These are phyloP conservation scores for Magnaporthiopsis incrustans DNA, from an alignment of 2,329 filamentous ascomycete genomes.

Conservation along the genomic window DNA sequence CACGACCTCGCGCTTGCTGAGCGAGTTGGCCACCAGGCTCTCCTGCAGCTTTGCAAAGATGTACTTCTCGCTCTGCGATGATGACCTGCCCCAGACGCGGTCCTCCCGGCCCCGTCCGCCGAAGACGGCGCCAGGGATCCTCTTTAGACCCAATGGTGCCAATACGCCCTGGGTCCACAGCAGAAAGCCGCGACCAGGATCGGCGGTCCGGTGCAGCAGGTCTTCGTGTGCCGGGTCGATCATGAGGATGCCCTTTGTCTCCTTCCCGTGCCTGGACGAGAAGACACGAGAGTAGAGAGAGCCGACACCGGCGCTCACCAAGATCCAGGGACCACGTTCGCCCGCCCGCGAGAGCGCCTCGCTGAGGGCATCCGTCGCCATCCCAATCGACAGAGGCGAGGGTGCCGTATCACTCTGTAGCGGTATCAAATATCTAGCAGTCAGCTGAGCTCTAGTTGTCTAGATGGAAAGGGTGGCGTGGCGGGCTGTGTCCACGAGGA, in stretches of 20 bases:
- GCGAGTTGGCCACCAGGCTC: slow-evolving; percentile 74
- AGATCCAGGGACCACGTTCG: slow-evolving; percentile 81
- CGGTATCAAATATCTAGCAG: not conserved
- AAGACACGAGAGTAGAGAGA: slow-evolving; percentile 89
- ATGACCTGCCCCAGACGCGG: slow-evolving; percentile 71
- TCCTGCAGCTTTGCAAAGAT: slow-evolving; percentile 92
- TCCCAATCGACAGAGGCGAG: slow-evolving; percentile 85
- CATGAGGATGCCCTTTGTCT: slow-evolving; percentile 71
- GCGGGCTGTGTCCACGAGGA: not conserved
- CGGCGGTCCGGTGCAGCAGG: slow-evolving; percentile 60
- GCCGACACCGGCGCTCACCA: slow-evolving; percentile 79
- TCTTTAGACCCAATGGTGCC: slow-evolving; percentile 78
- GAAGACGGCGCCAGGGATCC: slow-evolving; percentile 73
- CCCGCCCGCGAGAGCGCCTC: slow-evolving; percentile 75
- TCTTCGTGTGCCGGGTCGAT: slow-evolving; percentile 89
- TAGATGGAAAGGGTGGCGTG: too few species aligned
- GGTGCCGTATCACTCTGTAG: slow-evolving; percentile 71
- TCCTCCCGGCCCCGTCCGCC: slow-evolving; percentile 72
- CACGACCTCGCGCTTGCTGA: slow-evolving; percentile 75
- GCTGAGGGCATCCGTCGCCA: slow-evolving; percentile 81
- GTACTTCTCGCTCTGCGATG: slow-evolving; percentile 72
- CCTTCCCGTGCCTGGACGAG: slow-evolving; percentile 67
- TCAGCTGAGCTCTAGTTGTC: not conserved
- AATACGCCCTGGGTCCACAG: slow-evolving; percentile 83
- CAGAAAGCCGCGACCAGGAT: slow-evolving; percentile 65